Percentiles rank a stretch among this genome's conserved stretches.
Conservation (phyloP, 2,329 filamentous ascomycete species). For the Nemania abortiva region DNA sequence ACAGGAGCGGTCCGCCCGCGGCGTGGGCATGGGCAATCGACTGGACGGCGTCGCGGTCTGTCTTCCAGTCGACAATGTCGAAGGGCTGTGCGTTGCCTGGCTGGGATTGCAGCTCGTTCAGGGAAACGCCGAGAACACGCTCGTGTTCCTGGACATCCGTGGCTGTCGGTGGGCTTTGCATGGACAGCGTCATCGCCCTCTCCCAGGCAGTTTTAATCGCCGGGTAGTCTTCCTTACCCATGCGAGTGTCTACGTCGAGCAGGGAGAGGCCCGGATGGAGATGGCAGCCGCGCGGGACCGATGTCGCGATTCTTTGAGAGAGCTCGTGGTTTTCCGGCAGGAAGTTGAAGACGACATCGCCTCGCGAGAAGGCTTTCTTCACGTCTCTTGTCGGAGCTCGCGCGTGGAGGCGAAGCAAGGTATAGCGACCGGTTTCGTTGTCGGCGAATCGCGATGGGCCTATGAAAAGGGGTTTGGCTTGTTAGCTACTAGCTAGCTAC, state of each 20-base stretch:
- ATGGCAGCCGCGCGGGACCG: constrained; percentile 46
- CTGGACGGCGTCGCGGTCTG: constrained; percentile 48
- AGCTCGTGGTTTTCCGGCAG: constrained; percentile 46
- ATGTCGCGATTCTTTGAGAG: constrained; percentile 43
- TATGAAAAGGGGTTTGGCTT: neutral
- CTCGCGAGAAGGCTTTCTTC: constrained; percentile 46
- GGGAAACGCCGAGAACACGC: constrained; percentile 37
- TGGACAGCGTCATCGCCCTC: constrained; percentile 41
- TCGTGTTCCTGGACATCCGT: neutral
- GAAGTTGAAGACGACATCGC: constrained; percentile 52
- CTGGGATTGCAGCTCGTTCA: constrained; percentile 46
- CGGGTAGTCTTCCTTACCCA: constrained; percentile 31
- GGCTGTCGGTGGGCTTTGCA: neutral
- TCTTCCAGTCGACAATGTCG: constrained; percentile 56
- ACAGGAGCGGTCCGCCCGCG: constrained; percentile 46
- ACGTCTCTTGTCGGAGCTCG: constrained; percentile 47
- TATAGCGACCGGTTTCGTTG: constrained; percentile 12
- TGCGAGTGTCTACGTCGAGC: constrained; percentile 29
- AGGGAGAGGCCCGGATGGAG: constrained; percentile 43
- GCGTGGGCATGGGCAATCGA: constrained; percentile 47
- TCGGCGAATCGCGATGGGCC: constrained; percentile 43
- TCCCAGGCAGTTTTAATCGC: constrained; percentile 41
- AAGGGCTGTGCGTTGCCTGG: constrained; percentile 41
- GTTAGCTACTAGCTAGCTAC: constrained; percentile 13
- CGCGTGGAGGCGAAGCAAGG: constrained; percentile 46